These are phyloP conservation scores for Globomyces sp. DNA, from an alignment of 371 early-diverging fungal genomes.

Conservation along the genomic window DNA sequence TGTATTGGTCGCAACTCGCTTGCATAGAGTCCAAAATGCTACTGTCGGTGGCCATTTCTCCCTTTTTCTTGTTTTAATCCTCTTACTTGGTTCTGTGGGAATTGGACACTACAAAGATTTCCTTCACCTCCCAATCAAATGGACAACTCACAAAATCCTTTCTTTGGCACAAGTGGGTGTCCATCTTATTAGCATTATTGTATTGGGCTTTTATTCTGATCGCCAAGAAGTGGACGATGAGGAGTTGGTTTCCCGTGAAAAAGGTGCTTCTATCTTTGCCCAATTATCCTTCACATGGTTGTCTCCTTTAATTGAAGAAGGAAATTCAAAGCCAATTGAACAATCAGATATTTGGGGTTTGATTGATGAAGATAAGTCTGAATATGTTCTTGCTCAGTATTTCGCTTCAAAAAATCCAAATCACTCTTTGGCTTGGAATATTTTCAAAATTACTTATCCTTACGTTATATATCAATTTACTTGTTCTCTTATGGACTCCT, in stretches of 20 bases:
- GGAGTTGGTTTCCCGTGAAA: constrained; percentile 39
- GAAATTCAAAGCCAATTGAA: constrained; percentile 58
- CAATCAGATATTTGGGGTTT: constrained; percentile 73
- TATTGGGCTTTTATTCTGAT: constrained; percentile 12
- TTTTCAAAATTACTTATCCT: constrained; percentile 10
- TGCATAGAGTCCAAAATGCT: constrained; percentile 8
- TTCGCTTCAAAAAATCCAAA: constrained; percentile 2
- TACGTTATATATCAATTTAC: not conserved
- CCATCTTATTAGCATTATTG: not conserved
- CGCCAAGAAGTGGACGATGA: constrained; percentile 13
- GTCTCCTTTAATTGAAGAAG: constrained; percentile 64
- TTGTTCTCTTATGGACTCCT: constrained; percentile 13
- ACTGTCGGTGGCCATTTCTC: not conserved
- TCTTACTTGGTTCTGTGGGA: not conserved
- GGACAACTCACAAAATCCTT: not conserved
- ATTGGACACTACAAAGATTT: not conserved
- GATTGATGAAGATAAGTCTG: constrained; percentile 44
- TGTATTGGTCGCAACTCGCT: not conserved
- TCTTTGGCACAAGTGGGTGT: constrained; percentile 6
- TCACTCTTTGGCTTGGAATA: constrained; percentile 10
- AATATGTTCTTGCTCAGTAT: constrained; percentile 18
- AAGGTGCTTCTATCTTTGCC: constrained; percentile 62
- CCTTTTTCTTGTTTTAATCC: not conserved
- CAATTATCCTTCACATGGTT: constrained; percentile 76
- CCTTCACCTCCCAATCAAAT: not conserved